phyloP scores from a whole-genome alignment of 768 basidiomycete genomes.

The Hebeloma cylindrosporum region DNA sequence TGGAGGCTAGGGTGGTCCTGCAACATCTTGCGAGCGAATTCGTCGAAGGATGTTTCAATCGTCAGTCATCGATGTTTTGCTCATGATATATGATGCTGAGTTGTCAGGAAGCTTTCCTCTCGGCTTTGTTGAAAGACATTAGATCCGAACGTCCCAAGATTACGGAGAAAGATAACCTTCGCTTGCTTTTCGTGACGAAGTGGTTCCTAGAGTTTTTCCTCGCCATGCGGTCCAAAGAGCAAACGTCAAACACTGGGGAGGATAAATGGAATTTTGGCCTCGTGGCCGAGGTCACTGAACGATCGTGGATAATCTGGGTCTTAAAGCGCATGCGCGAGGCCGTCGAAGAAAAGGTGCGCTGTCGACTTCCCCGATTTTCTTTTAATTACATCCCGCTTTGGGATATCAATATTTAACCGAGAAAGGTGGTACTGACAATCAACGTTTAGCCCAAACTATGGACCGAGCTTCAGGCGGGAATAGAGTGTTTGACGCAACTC shows the following conservation, averaged over 20 bases:
- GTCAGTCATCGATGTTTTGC: conserved; percentile 51
- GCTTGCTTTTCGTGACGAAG: conserved; percentile 81
- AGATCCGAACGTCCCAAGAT: conserved; percentile 89
- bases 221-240: conserved; percentile 43
- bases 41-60: conserved; percentile 83
- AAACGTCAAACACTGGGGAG: conserved; percentile 23
- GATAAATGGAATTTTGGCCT: conserved; percentile 65
- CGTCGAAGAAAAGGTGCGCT: conserved; percentile 83
- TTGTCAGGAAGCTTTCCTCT: conserved; percentile 68
- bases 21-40: conserved; percentile 73
- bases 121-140: conserved; percentile 87
- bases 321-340: conserved; percentile 85
- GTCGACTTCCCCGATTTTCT: conserved; percentile 8
- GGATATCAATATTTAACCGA: background rate
- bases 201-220: conserved; percentile 96
- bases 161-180: conserved; percentile 91
- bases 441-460: conserved; percentile 81
- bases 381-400: conserved; percentile 5
- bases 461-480: conserved; percentile 92
- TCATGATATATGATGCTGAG: conserved; percentile 1
- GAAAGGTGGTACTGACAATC: no score
- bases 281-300: conserved; percentile 83
- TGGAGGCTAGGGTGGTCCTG: conserved; percentile 63
- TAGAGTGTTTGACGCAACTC: conserved; percentile 92
- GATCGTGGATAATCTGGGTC: conserved; percentile 88